Percentiles rank a stretch among this genome's conserved stretches.
These are phyloP conservation scores for Phlegmacium glaucopus DNA, from an alignment of 768 basidiomycete genomes.

Conservation along the genomic window DNA sequence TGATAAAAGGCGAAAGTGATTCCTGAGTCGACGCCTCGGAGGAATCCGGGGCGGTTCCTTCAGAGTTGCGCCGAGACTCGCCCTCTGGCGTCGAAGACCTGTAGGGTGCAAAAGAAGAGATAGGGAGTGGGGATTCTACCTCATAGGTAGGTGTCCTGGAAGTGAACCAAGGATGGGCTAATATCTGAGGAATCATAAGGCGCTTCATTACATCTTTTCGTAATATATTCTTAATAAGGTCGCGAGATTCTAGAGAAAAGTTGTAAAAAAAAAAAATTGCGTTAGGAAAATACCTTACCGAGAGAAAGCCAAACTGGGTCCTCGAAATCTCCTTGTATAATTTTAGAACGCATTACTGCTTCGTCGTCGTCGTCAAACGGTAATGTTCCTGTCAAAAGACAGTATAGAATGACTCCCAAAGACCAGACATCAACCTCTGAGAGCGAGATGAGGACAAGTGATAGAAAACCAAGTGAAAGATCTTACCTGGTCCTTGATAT, in stretches of 20 bases:
- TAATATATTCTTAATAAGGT: constrained; percentile 76
- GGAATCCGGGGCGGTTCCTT: constrained; percentile 34
- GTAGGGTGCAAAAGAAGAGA: constrained; percentile 22
- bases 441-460: constrained; percentile 11
- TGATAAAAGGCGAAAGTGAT: constrained; percentile 42
- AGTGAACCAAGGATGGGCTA: constrained; percentile 85
- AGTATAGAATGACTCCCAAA: constrained; percentile 87
- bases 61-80: constrained; percentile 19
- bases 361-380: constrained; percentile 93
- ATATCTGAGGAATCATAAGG: constrained; percentile 77
- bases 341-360: constrained; percentile 74
- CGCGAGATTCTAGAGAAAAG: constrained; percentile 66
- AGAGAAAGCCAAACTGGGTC: constrained; percentile 90
- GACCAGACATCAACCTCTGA: constrained; percentile 97
- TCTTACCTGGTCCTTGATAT: constrained; percentile 85
- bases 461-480: not conserved
- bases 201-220: constrained; percentile 75
- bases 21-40: constrained; percentile 57
- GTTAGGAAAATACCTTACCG: constrained; percentile 45
- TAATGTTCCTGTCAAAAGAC: constrained; percentile 82
- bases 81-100: constrained; percentile 16
- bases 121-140: constrained; percentile 25
- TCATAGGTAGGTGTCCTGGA: constrained; percentile 32
- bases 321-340: constrained; percentile 84
- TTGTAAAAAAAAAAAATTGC: constrained; percentile 1